Base-by-base conservation (phyloP, 2,329 filamentous ascomycete species). In the Colletotrichum sp. region DNA sequence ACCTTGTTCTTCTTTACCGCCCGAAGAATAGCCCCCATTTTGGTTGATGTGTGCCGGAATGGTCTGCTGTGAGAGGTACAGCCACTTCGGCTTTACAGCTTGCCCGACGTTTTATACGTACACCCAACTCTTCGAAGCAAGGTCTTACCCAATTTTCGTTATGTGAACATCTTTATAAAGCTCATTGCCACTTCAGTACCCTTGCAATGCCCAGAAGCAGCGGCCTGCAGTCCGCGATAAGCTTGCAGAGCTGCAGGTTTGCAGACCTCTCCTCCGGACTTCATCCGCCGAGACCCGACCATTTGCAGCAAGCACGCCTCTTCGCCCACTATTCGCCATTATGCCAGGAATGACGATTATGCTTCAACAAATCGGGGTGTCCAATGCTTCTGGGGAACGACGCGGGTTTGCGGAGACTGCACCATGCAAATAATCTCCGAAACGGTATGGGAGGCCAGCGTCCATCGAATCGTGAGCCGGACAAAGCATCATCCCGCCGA, bases 1-100 rank as follows among this genome's bases (percentile, higher is more conserved):
- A 80, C 78, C n/a, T 76, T 79, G 70, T 77, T 80, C 62, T 74
- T 66, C 73, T 80, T 80, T 30, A 77, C 25, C 13, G 67, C 28
- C n/a, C 55, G 25, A 13, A 77, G 30, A 15, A 79, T 27, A 27
- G 56, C 70, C 28, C 70, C 69, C 74, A 76, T 76, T 52, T 15
- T 76, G 16, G n/a, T 25, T 22, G 15, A 30, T 12, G 34, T 39
- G 34, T 22, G 10, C 34, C 12, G 12, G 2, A 34, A 34, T 18
- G 7, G 27, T 28, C 4, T 18, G 36, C 32, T 28, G 5, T n/a
- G n/a, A n/a, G n/a, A 36, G 18, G 18, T 32, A 12, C 58, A 48
- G 22, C 39, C 13, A 5, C 34, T 48, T 67, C 48, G 34, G 64
- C 22, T n/a, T 18, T 65, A 13, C 4, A 58, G 43, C 10, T 27